These are phyloP conservation scores for Heterobasidion irregulare DNA, from an alignment of 1,284 basidiomycete genomes.

Conservation along the genomic window DNA sequence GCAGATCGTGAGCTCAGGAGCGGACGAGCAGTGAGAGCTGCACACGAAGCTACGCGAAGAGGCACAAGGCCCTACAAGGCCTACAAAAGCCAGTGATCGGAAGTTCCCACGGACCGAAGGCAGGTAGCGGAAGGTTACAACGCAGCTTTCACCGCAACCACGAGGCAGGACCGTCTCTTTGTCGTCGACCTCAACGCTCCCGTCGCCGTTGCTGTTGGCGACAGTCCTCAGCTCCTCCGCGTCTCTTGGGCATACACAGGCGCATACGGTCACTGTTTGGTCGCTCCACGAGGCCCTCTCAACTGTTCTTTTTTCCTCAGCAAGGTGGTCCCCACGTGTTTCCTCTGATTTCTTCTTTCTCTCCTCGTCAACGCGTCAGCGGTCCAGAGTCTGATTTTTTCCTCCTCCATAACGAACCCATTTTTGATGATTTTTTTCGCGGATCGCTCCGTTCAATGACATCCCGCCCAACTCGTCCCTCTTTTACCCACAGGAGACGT, in stretches of 20 bases:
- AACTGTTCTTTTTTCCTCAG: not conserved
- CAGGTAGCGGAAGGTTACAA: not conserved
- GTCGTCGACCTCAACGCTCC: not conserved
- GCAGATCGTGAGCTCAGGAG: too few species aligned
- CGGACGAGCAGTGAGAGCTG: too few species aligned
- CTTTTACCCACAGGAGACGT: slow-evolving; percentile 23
- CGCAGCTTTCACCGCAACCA: not conserved
- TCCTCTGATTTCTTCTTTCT: not conserved
- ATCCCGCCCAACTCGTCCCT: slow-evolving; percentile 14
- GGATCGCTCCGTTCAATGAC: not conserved
- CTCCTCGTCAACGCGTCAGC: not conserved
- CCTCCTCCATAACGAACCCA: not conserved
- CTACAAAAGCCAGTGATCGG: not conserved
- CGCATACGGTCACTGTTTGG: not conserved
- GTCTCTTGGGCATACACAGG: not conserved
- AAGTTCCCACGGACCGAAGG: not conserved
- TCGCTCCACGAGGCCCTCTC: not conserved
- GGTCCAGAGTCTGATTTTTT: not conserved
- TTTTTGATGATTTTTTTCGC: not conserved
- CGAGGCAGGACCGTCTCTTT: not conserved
- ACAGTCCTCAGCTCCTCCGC: not conserved
- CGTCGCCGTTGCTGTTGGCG: not conserved
- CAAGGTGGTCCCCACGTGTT: not conserved
- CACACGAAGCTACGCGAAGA: too few species aligned
- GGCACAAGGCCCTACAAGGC: too few species aligned